Evolutionary conservation across 2,329 filamentous ascomycete species (phyloP), one percentile per base, ranked within the genome.

Genomic region (Cephalotrichum gorgonifer): DNA sequence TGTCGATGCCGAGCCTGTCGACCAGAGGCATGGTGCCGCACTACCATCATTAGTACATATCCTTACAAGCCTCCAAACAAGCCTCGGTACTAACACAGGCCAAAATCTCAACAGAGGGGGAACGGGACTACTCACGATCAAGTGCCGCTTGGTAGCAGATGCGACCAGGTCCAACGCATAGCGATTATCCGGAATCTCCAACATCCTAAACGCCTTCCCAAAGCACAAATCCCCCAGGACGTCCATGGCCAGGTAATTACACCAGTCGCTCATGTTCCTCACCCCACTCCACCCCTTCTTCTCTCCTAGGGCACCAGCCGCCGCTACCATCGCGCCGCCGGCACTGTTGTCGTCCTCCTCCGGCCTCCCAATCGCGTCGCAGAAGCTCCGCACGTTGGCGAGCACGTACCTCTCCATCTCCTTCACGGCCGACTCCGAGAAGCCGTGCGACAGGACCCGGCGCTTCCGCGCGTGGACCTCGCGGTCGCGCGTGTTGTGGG

Each of bases 21-120:
- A 87, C 70, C 12, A 83, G 71, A 53, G 83, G 83, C 76, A 86
- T 85, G 8, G 83, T 82, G 39, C 83, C 84, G 60, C 82, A 86
- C 79, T 85, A 20, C 11, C 14, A 46, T 11, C 3, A 20, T 39
- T 20, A 39, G 35, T 20, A n/a, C 3, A 6, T 20, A 6, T 38
- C 20, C 33, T 17, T 17, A 9, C 15, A 2, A 51, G 5, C 14
- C 12, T 44, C 15, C 22, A 22, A 43, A 7, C 15, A 7, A 22
- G 50, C 12, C 31, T 48, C 44, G 48, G 43, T 12, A 3, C 7
- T 15, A 17, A 7, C 31, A 15, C 4, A 15, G n/a, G n/a, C n/a
- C n/a, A n/a, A 15, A 15, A 15, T 6, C 28, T 30, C 5, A 12
- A 8, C 15, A 14, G 22, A n/a, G 20, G 12, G 44, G n/a, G 20